Evolutionary conservation across 2,329 filamentous ascomycete species (phyloP).

Genomic region (Massarina eburnea): DNA sequence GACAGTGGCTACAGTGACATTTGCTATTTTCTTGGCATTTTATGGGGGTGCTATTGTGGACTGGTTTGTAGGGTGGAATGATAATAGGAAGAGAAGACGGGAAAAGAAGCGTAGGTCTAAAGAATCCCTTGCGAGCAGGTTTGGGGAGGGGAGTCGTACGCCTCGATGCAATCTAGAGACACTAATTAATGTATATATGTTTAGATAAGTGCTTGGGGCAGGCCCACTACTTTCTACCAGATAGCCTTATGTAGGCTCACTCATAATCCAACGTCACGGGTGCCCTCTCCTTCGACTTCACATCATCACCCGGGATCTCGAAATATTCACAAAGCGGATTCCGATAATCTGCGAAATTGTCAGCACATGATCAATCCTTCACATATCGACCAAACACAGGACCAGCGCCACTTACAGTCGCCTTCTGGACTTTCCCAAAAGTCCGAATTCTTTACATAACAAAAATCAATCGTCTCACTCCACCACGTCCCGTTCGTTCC

Average conservation of each 20-base stretch:
- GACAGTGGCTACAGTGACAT: constrained; percentile 42
- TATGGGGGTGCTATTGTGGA: constrained; percentile 44
- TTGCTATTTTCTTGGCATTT: constrained; percentile 45
- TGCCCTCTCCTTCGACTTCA: neutral
- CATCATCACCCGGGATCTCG: constrained; percentile 8
- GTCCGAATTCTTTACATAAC: constrained; percentile 28
- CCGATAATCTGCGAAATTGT: constrained; percentile 16
- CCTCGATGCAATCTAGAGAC: too few relatives aligned
- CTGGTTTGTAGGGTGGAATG: constrained; percentile 40
- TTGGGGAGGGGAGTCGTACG: neutral
- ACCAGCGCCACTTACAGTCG: constrained; percentile 18
- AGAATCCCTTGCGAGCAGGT: neutral
- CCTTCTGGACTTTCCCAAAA: constrained; percentile 28
- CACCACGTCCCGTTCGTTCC: constrained; percentile 20
- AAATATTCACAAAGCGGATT: constrained; percentile 26
- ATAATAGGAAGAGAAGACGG: constrained; percentile 21
- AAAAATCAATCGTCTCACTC: constrained; percentile 34
- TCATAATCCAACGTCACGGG: neutral
- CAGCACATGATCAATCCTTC: constrained; percentile 1
- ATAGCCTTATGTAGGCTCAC: neutral
- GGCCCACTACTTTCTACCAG: too few relatives aligned
- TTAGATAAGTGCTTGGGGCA: too few relatives aligned
- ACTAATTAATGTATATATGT: neutral
- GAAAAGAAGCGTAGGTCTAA: constrained; percentile 13
- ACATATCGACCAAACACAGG: neutral